Percentiles rank a stretch among this genome's conserved stretches.
Evolutionary conservation across 176 grass and related monocot genomes (phyloP).

Genomic region (barley (Hordeum vulgare)): MorexV3_pseudomolecules_assembly NC_058524.1:156001412-156001911

Average conservation of each 20-base stretch:
- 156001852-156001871: slow-evolving; percentile 26
- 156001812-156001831: slow-evolving; percentile 12
- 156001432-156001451: no score
- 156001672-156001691: not conserved
- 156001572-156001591: no score
- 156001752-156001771: slow-evolving; percentile 43
- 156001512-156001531: not conserved
- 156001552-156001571: no score
- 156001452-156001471: no score
- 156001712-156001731: slow-evolving; percentile 23
- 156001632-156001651: slow-evolving; percentile 2
- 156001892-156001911: slow-evolving; percentile 16
- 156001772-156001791: slow-evolving; percentile 37
- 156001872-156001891: slow-evolving; percentile 47
- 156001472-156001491: no score
- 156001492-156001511: no score
- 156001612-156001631: slow-evolving; percentile 1
- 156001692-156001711: slow-evolving; percentile 11
- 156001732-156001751: not conserved
- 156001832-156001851: slow-evolving; percentile 11
- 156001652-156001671: not conserved
- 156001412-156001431: no score
- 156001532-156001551: no score
- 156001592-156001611: not conserved
- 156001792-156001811: slow-evolving; percentile 38